Evolutionary conservation across 2,329 filamentous ascomycete genomes (phyloP), one percentile per base, ranked within the genome.

Genomic region (Sporothrix dimorphospora): DNA sequence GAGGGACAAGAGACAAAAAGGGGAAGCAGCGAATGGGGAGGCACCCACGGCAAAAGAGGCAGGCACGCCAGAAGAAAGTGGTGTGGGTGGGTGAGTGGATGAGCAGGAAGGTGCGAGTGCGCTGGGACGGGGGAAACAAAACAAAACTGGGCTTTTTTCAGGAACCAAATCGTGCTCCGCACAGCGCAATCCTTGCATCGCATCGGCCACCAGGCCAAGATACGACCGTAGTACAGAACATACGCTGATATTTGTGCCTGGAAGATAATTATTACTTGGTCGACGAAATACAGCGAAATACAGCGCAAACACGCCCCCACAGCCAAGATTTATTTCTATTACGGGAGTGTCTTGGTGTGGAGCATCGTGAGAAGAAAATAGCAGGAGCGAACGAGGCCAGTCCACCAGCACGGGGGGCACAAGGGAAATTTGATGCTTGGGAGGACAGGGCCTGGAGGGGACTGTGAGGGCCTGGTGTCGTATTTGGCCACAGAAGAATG

Each of bases 1-100:
- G 38, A 45, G 38, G 24, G 14, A 30, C 59, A 30, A 45, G 72
- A 70, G 79, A 67, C 80, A 81, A 72, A 79, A 82, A 59, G 71
- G 73, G 34, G 57, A 72, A 47, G 76, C 77, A 30, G 81, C 80
- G 69, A 76, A 80, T 24, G 76, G 78, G 7, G 72, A 76, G 51
- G 77, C 76, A 67, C 75, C 80, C 45, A 73, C 78, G 75, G 40
- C 69, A 78, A 80, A 65, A 42, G 59, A 63, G 24, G n/a, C 21
- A 65, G 40, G 40, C n/a, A 65, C 38, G 63, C 63, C 12, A 21
- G 45, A 67, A 49, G 42, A 12, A 49, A 19, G 59, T 45, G 63
- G 63, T 66, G 45, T 49, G 63, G 63, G 63, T 66, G 63, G 63
- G 16, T 67, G 63, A 40, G 16, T 66, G 40, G 59, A 19, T 51